Conservation (phyloP, 768 basidiomycete genomes). For the Suillus hirtellus region DNA sequence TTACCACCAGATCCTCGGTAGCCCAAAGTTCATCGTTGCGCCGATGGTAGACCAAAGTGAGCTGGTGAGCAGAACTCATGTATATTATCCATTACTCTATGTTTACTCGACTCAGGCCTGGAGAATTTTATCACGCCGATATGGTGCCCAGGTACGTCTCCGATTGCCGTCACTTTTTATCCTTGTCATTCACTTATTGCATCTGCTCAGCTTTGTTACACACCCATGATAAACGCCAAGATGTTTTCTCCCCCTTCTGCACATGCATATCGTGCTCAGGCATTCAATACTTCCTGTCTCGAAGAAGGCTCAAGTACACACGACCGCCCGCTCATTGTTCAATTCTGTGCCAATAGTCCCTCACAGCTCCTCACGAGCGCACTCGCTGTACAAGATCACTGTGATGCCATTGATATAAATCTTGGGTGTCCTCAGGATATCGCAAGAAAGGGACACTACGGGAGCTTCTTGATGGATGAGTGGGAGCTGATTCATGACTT, state of each 20-base stretch:
- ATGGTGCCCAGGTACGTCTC: conserved; percentile 68
- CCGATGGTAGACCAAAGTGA: conserved; percentile 99
- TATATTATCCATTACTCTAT: not conserved
- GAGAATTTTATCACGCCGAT: conserved; percentile 78
- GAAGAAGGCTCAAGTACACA: conserved; percentile 79
- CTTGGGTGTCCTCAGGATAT: conserved; percentile 96
- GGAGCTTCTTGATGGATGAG: conserved; percentile 90
- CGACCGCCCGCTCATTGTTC: conserved; percentile 86
- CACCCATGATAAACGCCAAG: conserved; percentile 98
- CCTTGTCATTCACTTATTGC: conserved; percentile 17
- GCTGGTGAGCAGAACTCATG: conserved; percentile 56
- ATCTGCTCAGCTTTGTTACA: conserved; percentile 71
- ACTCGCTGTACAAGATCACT: conserved; percentile 68
- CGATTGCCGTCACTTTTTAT: conserved; percentile 9
- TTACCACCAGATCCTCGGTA: conserved; percentile 74
- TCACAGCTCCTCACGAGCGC: conserved; percentile 79
- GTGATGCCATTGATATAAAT: conserved; percentile 95
- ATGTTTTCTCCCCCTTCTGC: conserved; percentile 57
- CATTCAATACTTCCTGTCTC: conserved; percentile 66
- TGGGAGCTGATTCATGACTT: conserved; percentile 87
- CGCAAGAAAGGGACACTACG: conserved; percentile 83
- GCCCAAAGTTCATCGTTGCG: conserved; percentile 88
- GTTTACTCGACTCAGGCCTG: conserved; percentile 62
- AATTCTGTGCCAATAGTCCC: conserved; percentile 93
- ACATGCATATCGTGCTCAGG: conserved; percentile 57